Base-by-base conservation (phyloP, 768 basidiomycete species). In the Leccinum subgranulosum region DNA sequence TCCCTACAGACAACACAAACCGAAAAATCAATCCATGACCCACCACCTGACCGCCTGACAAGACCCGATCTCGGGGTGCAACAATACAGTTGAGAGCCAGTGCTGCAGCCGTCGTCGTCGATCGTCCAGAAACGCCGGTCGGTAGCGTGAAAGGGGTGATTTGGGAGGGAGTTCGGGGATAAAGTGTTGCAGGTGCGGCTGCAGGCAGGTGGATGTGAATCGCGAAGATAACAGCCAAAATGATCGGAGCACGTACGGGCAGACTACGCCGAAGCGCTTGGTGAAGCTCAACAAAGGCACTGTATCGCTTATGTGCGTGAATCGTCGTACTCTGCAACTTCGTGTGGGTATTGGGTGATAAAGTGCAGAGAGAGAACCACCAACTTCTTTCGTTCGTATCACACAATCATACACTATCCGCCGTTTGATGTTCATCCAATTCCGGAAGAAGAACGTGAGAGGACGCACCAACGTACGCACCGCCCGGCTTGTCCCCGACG, bases 51-150 rank as follows among this genome's bases (percentile, higher is more conserved):
- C 86, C 2, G 78, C 81, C 53, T 83, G 78, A 47, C 79, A 81
- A 0, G 81, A 82, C 2, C 88, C 88, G 7, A 89, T 74, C 51
- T 90, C 87, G 4, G 88, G 88, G 62, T 90, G 87, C 1, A 90
- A 73, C 0, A 90, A 66, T 2, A 89, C 78, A 0, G 80, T 70
- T 0, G 82, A 79, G 3, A 90, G 82, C 85, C 86, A 90, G 56
- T 82, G 80, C 66, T 89, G 81, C 3, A 89, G 75, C 12, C 77
- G 76, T 34, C 81, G 77, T 8, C 86, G 76, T 11, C 88, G 77
- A 12, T 77, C 77, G 50, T 89, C 86, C 3, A 90, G 80, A 70
- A 90, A 90, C 0, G 80, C 81, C 0, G 84, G 81, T 11, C 88
- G 76, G 64, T 86, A 89, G 23, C 84, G 82, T 1, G 87, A 79